A percentile compares a stretch with the other conserved stretches of the same genome.
Conservation (phyloP, 139 green algal genomes). For the Coccomyxa sp. region DNA sequence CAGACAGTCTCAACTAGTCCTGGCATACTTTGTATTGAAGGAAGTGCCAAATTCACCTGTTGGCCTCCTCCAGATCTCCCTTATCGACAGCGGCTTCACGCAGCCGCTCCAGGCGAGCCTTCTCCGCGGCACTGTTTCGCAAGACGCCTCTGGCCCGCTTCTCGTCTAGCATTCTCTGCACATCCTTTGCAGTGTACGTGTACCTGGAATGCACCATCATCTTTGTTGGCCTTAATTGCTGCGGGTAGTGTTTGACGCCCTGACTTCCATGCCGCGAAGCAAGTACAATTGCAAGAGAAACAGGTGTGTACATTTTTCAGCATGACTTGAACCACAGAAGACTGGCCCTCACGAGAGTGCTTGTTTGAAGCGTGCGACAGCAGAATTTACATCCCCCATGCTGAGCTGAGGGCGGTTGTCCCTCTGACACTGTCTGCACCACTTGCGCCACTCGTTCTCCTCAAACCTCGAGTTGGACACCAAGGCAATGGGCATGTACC, state of each 20-base stretch:
- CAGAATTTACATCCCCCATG: conserved; percentile 7
- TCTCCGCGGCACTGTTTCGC: conserved; percentile 40
- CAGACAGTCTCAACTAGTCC: no score
- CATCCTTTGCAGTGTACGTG: conserved; percentile 49
- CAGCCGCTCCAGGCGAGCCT: conserved; percentile 25
- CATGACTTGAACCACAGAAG: not conserved
- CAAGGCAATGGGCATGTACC: conserved; percentile 23
- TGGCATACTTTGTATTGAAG: no score
- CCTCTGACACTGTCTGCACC: conserved; percentile 18
- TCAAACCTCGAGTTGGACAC: conserved; percentile 12
- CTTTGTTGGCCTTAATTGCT: no score
- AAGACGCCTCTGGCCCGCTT: conserved; percentile 29
- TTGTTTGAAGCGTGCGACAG: conserved; percentile 10
- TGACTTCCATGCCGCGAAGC: no score
- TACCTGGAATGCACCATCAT: conserved; percentile 25
- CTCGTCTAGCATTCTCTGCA: conserved; percentile 37
- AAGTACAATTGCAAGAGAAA: no score
- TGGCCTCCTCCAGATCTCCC: conserved; percentile 13
- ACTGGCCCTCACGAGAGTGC: not conserved
- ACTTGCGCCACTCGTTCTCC: conserved; percentile 32
- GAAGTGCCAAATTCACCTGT: no score
- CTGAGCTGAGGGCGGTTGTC: conserved; percentile 20
- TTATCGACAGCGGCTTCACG: conserved; percentile 22
- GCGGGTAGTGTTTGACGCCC: no score
- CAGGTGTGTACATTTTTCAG: no score